Percentiles rank a stretch among this genome's conserved stretches.
phyloP scores from a whole-genome alignment of 2,329 filamentous ascomycete species.

The Apiospora malaysiana region DNA sequence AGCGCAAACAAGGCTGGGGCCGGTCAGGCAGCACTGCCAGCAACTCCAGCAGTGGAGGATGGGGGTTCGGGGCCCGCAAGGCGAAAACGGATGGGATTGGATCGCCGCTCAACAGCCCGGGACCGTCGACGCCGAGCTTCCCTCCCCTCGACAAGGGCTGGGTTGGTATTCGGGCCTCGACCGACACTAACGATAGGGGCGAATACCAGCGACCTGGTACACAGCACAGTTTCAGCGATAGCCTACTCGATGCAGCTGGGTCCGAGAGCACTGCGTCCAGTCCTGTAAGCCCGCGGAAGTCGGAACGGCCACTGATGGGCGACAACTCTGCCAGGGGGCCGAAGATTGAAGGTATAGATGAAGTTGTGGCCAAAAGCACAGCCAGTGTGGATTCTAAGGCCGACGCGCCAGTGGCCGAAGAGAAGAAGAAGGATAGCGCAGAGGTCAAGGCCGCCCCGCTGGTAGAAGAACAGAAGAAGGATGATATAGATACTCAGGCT shows the following conservation, averaged over 20 bases:
- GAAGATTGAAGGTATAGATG: conserved; percentile 22
- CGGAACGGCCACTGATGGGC: conserved; percentile 17
- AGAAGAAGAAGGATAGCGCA: background rate
- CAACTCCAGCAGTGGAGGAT: conserved; percentile 38
- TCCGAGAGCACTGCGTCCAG: conserved; percentile 34
- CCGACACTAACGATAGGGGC: conserved; percentile 32
- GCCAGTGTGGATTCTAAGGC: background rate
- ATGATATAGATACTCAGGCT: background rate
- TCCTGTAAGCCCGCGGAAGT: conserved; percentile 33
- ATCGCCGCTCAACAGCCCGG: conserved; percentile 41
- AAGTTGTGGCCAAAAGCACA: conserved; percentile 20
- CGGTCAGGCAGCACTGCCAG: conserved; percentile 46
- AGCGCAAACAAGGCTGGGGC: conserved; percentile 62
- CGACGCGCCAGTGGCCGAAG: background rate
- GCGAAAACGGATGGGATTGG: conserved; percentile 40
- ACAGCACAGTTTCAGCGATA: conserved; percentile 52
- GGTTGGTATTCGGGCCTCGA: conserved; percentile 28
- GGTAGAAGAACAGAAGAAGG: background rate
- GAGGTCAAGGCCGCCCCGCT: background rate
- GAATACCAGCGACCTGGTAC: conserved; percentile 41
- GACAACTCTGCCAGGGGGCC: conserved; percentile 26
- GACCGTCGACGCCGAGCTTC: conserved; percentile 45
- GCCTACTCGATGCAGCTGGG: conserved; percentile 47
- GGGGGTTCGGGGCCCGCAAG: conserved; percentile 42
- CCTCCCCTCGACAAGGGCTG: conserved; percentile 42